Conservation (phyloP, 1,284 basidiomycete genomes). For the Ustilago lituana region DNA sequence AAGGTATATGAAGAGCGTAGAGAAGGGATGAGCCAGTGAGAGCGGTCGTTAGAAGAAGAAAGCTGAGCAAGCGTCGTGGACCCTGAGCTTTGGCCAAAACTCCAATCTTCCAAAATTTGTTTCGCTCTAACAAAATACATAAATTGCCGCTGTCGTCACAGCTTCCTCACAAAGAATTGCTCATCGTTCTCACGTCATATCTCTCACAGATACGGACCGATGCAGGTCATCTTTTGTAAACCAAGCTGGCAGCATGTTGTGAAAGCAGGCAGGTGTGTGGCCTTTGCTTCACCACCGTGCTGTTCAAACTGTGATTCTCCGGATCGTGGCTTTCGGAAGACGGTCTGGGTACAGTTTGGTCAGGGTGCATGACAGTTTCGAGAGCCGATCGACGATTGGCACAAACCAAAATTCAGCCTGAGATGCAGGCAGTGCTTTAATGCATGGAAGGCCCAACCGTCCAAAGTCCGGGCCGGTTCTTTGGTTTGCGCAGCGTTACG, state of each 20-base stretch:
- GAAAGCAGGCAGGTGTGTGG: too few species aligned
- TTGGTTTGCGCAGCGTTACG: slow-evolving; percentile 1
- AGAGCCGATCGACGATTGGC: not conserved
- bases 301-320: not conserved
- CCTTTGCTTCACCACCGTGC: too few species aligned
- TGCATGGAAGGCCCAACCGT: too few species aligned
- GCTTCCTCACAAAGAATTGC: too few species aligned
- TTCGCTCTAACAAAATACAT: not conserved
- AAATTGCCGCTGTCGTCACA: not conserved
- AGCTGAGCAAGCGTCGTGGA: slow-evolving; percentile 14
- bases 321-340: slow-evolving; percentile 9
- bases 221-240: too few species aligned
- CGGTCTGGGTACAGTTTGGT: slow-evolving; percentile 1
- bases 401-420: not conserved
- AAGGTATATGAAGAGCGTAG: too few species aligned
- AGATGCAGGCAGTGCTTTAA: too few species aligned
- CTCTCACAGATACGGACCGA: too few species aligned
- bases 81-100: slow-evolving; percentile 9
- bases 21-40: not conserved
- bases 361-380: slow-evolving; percentile 18
- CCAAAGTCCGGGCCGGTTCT: slow-evolving; percentile 4
- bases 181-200: too few species aligned
- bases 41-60: not conserved
- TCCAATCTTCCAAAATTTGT: not conserved
- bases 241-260: too few species aligned